These are phyloP conservation scores for Oryza nivara DNA, from an alignment of 176 grass and related monocot species.

Conservation along the genomic window DNA sequence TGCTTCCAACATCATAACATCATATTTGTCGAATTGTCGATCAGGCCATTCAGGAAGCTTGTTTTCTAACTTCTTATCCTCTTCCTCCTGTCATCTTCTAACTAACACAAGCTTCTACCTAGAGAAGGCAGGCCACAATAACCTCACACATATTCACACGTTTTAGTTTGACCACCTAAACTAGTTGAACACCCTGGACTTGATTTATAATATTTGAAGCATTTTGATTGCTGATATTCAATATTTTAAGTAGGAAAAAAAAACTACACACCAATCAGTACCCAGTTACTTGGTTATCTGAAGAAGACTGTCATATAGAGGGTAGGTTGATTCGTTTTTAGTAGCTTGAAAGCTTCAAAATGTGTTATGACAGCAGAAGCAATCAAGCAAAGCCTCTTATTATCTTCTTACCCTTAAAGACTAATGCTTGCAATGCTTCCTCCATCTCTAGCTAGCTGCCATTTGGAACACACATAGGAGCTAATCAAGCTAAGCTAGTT, in stretches of 20 bases:
- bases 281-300: not conserved
- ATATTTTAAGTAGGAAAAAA: not conserved
- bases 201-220: not conserved
- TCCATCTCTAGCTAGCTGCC: constrained; percentile 23
- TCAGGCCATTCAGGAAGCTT: not conserved
- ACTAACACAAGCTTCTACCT: constrained; percentile 6
- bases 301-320: not conserved
- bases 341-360: constrained; percentile 28
- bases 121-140: constrained; percentile 23
- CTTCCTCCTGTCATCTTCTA: constrained; percentile 1
- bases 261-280: not conserved
- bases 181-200: not conserved
- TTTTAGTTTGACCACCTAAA: not conserved
- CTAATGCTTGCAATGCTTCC: constrained; percentile 23
- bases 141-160: not conserved
- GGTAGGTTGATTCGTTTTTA: constrained; percentile 5
- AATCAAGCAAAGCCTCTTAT: constrained; percentile 30
- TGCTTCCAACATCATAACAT: constrained; percentile 14
- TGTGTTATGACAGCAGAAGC: constrained; percentile 32
- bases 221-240: not conserved
- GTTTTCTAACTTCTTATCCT: not conserved
- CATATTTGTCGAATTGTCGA: constrained; percentile 18
- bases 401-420: constrained; percentile 45
- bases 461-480: constrained; percentile 42
- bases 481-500: constrained; percentile 6